Conservation (phyloP, 805 yeast genomes). For the Saccharomyces jurei region DNA sequence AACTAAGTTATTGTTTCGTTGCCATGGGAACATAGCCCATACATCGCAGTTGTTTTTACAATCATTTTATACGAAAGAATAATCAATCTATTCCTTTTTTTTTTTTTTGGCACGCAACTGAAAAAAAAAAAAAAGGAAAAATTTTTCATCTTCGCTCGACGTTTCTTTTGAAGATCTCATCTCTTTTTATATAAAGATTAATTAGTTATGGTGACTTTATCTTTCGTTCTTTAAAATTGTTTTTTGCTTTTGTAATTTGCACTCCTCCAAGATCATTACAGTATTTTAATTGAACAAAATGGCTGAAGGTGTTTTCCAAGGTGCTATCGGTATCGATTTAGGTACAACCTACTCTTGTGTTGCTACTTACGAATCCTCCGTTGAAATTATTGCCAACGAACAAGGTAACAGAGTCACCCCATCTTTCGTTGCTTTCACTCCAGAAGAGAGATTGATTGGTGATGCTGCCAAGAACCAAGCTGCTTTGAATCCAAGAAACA, state of each 20-base stretch:
- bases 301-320: constrained; percentile 98
- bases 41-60: background rate
- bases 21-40: background rate
- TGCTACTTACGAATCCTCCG: constrained; percentile 68
- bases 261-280: background rate
- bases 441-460: constrained; percentile 69
- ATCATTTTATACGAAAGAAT: background rate
- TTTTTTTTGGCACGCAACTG: background rate
- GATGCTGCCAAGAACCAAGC: constrained; percentile 79
- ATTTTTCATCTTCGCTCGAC: background rate
- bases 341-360: constrained; percentile 60
- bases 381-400: constrained; percentile 71
- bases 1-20: background rate
- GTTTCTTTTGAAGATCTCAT: background rate
- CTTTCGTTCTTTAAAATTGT: background rate
- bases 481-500: constrained; percentile 68
- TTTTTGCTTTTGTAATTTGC: background rate
- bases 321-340: constrained; percentile 97
- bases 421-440: constrained; percentile 70
- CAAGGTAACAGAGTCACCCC: constrained; percentile 81
- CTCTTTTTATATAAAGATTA: background rate
- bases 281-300: constrained; percentile 29
- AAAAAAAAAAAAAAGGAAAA: background rate
- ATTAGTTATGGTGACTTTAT: background rate
- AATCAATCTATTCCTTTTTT: background rate